Percentiles rank a stretch among this genome's conserved stretches.
These are phyloP conservation scores for Sporothrix pseudoabietina DNA, from an alignment of 2,329 filamentous ascomycete species.

Conservation along the genomic window DNA sequence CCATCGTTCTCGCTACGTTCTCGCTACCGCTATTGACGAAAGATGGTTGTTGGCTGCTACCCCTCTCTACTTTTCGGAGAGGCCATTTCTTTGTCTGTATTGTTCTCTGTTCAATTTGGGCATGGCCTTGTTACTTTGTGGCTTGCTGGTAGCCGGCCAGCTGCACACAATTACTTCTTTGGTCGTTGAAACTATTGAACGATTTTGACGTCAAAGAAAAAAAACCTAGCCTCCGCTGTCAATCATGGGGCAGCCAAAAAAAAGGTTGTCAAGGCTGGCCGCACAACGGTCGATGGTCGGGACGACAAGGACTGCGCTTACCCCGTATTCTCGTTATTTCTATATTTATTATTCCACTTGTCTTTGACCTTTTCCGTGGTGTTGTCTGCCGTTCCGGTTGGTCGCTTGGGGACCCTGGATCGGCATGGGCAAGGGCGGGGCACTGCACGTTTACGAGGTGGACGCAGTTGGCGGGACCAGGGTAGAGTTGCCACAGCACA, in stretches of 20 bases:
- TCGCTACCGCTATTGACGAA: background rate
- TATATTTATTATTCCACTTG: background rate
- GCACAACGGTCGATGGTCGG: background rate
- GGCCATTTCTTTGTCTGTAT: background rate
- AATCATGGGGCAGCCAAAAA: background rate
- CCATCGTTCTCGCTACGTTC: background rate
- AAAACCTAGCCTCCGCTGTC: background rate
- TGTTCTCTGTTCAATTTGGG: background rate
- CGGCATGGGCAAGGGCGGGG: background rate
- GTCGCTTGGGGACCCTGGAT: constrained; percentile 8
- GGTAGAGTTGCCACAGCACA: background rate
- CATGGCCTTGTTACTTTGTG: constrained; percentile 7
- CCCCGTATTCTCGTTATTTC: constrained; percentile 2
- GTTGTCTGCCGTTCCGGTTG: background rate
- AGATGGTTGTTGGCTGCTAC: background rate
- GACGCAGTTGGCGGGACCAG: background rate
- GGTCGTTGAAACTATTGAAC: background rate
- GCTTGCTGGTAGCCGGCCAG: background rate
- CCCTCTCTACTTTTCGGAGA: background rate
- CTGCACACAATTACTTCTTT: background rate
- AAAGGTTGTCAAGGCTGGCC: background rate
- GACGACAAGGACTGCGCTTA: constrained; percentile 3
- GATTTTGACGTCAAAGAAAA: background rate
- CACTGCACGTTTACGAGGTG: constrained; percentile 17
- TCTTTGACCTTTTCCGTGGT: background rate